Percentiles rank a stretch among this genome's conserved stretches.
Evolutionary conservation across 2,329 filamentous ascomycete genomes (phyloP).

Genomic region (Aspergillus amoenus): DNA sequence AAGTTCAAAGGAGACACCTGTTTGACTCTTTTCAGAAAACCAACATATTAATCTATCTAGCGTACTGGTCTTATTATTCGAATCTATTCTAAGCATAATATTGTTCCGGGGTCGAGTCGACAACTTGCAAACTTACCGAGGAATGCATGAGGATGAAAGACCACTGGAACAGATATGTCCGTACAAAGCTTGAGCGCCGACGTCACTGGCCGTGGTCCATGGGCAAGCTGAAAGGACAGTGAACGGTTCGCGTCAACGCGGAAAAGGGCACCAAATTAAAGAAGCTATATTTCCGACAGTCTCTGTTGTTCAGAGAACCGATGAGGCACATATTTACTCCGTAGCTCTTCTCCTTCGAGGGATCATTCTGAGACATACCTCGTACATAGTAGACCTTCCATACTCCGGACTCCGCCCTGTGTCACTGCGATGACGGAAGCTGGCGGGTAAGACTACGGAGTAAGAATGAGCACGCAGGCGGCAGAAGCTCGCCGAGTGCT

Average conservation of each 20-base stretch:
- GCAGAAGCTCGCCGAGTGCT: constrained; percentile 6
- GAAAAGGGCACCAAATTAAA: constrained; percentile 4
- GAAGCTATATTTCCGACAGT: not conserved
- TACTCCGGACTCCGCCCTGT: constrained; percentile 15
- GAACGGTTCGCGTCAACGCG: not conserved
- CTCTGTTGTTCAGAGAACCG: not conserved
- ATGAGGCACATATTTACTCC: not conserved
- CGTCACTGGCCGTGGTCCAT: constrained; percentile 29
- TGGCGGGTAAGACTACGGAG: constrained; percentile 14
- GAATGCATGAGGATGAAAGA: not conserved
- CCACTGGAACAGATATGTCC: not conserved
- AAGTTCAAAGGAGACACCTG: not conserved
- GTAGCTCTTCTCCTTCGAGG: not conserved
- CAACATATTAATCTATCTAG: not conserved
- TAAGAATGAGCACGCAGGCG: not conserved
- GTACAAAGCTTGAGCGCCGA: constrained; percentile 16
- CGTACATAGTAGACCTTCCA: not conserved
- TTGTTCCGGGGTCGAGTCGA: not conserved
- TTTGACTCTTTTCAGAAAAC: not conserved
- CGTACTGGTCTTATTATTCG: no score
- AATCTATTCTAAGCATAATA: not conserved
- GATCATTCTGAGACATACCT: not conserved
- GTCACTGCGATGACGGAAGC: constrained; percentile 15
- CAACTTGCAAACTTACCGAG: not conserved
- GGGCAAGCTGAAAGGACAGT: constrained; percentile 2